These are phyloP conservation scores for Triticum turgidum DNA, from an alignment of 176 grass and related monocot species.

Conservation along the genomic window DNA sequence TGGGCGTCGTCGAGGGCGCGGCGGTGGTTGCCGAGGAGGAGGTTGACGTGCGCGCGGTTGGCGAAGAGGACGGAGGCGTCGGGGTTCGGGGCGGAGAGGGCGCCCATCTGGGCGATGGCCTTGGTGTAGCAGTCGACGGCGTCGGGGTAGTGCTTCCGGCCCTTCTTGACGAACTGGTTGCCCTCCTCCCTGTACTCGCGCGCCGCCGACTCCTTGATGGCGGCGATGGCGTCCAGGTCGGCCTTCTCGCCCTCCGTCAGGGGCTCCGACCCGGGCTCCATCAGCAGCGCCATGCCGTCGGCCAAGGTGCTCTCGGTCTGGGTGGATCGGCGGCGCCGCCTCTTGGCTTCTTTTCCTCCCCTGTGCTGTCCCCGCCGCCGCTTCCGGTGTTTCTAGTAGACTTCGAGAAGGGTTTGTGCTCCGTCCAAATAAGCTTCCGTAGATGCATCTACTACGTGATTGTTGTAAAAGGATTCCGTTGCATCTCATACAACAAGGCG, in stretches of 20 bases:
- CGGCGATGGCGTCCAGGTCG: slow-evolving; percentile 70
- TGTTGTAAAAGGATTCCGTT: too few species aligned
- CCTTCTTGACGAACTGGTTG: slow-evolving; percentile 76
- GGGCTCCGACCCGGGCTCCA: slow-evolving; percentile 66
- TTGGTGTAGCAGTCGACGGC: slow-evolving; percentile 86
- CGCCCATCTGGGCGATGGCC: slow-evolving; percentile 77
- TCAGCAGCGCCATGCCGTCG: slow-evolving; percentile 66
- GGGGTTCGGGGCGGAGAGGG: slow-evolving; percentile 5
- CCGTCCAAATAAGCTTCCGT: too few species aligned
- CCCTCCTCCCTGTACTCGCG: slow-evolving; percentile 83
- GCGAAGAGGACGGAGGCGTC: slow-evolving; percentile 83
- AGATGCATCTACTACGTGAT: too few species aligned
- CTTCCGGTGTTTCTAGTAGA: background rate
- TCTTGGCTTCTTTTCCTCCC: background rate
- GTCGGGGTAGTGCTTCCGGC: slow-evolving; percentile 70
- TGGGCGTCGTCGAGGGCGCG: slow-evolving; percentile 64
- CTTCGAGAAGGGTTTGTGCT: background rate
- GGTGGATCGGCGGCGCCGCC: background rate
- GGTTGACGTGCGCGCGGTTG: slow-evolving; percentile 83
- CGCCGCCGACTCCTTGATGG: slow-evolving; percentile 80
- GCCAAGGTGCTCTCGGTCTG: background rate
- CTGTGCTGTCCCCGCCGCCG: background rate
- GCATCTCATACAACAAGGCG: background rate
- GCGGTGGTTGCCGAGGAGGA: slow-evolving; percentile 83
- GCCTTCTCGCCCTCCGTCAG: slow-evolving; percentile 68